phyloP scores from a whole-genome alignment of 257 asterid species.

The Plantago elongata region DNA sequence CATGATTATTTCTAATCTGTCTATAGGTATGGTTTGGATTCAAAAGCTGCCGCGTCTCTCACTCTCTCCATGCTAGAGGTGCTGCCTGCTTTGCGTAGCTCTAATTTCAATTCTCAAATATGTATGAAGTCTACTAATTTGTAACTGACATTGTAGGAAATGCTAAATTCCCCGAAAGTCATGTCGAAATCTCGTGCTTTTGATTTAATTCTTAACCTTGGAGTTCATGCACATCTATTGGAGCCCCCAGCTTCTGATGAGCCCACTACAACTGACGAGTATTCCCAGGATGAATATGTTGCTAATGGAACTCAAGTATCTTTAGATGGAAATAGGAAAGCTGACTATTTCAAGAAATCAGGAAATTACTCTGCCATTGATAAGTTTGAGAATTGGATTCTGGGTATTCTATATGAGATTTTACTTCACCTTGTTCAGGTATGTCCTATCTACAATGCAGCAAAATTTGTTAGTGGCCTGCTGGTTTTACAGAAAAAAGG shows the following conservation, averaged over 20 bases:
- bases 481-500: not conserved
- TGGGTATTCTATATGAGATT: slow-evolving; percentile 92
- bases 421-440: slow-evolving; percentile 99
- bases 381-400: slow-evolving; percentile 92
- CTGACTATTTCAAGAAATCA: slow-evolving; percentile 45
- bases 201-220: slow-evolving; percentile 92
- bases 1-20: slow-evolving; percentile 24
- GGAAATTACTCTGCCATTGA: slow-evolving; percentile 62
- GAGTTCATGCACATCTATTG: slow-evolving; percentile 94
- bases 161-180: slow-evolving; percentile 74
- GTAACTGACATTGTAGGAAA: slow-evolving; percentile 57
- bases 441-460: slow-evolving; percentile 20
- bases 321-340: slow-evolving; percentile 40
- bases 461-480: slow-evolving; percentile 9
- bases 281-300: slow-evolving; percentile 63
- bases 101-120: slow-evolving; percentile 18
- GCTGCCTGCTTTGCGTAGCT: slow-evolving; percentile 22
- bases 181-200: slow-evolving; percentile 91
- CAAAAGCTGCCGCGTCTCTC: slow-evolving; percentile 91
- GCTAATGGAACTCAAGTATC: slow-evolving; percentile 64
- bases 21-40: slow-evolving; percentile 92
- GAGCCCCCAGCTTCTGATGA: slow-evolving; percentile 90
- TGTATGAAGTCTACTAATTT: slow-evolving; percentile 27
- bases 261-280: slow-evolving; percentile 67
- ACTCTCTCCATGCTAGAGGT: slow-evolving; percentile 95